A percentile compares a stretch with the other conserved stretches of the same genome.
Conservation (phyloP, 1,284 basidiomycete species). For the Apiotrichum sp. region DNA sequence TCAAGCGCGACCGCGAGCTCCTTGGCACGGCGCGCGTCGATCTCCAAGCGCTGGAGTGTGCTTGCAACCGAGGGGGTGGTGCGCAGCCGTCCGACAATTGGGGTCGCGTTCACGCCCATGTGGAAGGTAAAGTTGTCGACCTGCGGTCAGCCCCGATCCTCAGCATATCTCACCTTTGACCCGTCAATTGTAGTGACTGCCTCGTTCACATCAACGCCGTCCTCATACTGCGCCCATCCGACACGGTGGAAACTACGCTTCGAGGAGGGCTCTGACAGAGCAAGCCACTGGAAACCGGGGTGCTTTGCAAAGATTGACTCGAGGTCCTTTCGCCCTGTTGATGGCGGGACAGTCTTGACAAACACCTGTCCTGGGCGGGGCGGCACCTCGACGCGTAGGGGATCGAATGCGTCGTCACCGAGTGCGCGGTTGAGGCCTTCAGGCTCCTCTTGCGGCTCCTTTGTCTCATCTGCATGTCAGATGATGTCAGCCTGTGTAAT, state of each 20-base stretch:
- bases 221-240: conserved; percentile 79
- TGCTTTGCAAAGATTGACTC: conserved; percentile 62
- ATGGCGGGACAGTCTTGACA: conserved; percentile 87
- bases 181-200: conserved; percentile 69
- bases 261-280: conserved; percentile 79
- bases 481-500: conserved; percentile 27
- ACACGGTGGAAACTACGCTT: conserved; percentile 86
- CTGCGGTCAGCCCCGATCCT: conserved; percentile 49
- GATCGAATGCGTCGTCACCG: conserved; percentile 56
- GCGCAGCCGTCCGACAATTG: conserved; percentile 69
- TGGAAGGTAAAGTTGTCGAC: conserved; percentile 89
- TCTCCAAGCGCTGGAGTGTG: conserved; percentile 66
- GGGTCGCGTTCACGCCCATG: conserved; percentile 71
- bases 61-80: conserved; percentile 74
- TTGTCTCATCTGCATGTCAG: conserved; percentile 2
- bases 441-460: conserved; percentile 22
- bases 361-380: conserved; percentile 82
- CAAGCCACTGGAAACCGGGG: conserved; percentile 59
- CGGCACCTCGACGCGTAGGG: conserved; percentile 55
- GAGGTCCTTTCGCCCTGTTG: conserved; percentile 75
- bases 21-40: conserved; percentile 69
- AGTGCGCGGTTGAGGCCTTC: conserved; percentile 33
- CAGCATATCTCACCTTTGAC: conserved; percentile 61
- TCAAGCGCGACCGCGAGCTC: conserved; percentile 66
- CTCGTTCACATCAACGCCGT: conserved; percentile 69